Evolutionary conservation across 805 yeast species (phyloP).

Genomic region (Ogataea methanolica): DNA sequence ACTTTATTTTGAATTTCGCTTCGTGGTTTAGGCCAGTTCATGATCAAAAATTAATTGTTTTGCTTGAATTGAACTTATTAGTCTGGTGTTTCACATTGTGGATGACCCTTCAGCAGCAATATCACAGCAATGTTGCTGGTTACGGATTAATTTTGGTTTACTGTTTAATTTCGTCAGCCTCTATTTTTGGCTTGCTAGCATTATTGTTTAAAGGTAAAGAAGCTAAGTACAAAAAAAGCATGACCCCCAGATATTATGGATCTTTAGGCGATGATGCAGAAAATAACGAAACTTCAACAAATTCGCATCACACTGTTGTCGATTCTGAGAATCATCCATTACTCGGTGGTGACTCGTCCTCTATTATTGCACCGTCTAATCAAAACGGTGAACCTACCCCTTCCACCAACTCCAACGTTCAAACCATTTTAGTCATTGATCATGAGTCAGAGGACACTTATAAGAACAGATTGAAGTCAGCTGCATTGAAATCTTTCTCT

Average conservation of each 20-base stretch:
- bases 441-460: constrained; percentile 25
- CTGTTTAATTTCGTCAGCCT: constrained; percentile 40
- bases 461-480: constrained; percentile 21
- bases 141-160: constrained; percentile 45
- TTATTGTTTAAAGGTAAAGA: constrained; percentile 32
- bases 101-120: constrained; percentile 44
- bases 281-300: not conserved
- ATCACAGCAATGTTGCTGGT: constrained; percentile 50
- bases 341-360: constrained; percentile 8
- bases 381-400: not conserved
- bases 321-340: constrained; percentile 22
- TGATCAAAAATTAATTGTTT: constrained; percentile 55
- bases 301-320: constrained; percentile 9
- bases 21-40: constrained; percentile 43
- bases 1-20: constrained; percentile 45
- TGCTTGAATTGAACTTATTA: constrained; percentile 49
- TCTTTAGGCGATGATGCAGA: constrained; percentile 12
- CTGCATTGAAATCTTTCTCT: constrained; percentile 42
- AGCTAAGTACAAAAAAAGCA: constrained; percentile 13
- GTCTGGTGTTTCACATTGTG: constrained; percentile 55
- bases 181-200: constrained; percentile 49
- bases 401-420: not conserved
- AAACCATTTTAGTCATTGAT: constrained; percentile 20
- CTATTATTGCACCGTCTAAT: not conserved
- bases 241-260: constrained; percentile 20